A percentile compares a stretch with the other conserved stretches of the same genome.
Conservation (phyloP, 1,284 basidiomycete species). For the Cryptococcus sp. region DNA sequence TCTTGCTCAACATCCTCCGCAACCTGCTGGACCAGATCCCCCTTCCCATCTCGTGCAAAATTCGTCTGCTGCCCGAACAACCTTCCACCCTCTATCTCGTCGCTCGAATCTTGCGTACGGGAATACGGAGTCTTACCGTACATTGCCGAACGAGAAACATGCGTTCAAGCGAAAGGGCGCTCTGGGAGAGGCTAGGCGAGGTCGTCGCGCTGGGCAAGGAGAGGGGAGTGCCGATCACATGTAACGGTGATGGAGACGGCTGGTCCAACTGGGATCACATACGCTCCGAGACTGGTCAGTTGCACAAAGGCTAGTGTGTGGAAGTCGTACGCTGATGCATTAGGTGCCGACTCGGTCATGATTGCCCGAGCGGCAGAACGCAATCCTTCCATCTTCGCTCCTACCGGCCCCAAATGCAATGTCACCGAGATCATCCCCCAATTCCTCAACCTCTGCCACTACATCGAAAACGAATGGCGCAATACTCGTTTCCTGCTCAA, state of each 20-base stretch:
- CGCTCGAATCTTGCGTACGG: conserved; percentile 76
- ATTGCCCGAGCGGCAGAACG: conserved; percentile 89
- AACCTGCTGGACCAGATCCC: conserved; percentile 69
- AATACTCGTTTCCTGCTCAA: conserved; percentile 88
- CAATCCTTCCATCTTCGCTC: conserved; percentile 83
- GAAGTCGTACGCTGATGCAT: background rate
- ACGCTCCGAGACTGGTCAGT: conserved; percentile 63
- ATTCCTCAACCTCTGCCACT: conserved; percentile 62
- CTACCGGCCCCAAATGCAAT: conserved; percentile 62
- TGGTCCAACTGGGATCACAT: conserved; percentile 72
- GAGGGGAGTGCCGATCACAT: conserved; percentile 70
- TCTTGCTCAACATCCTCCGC: conserved; percentile 78
- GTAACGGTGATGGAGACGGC: conserved; percentile 88
- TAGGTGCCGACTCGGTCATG: conserved; percentile 89
- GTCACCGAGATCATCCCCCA: conserved; percentile 66
- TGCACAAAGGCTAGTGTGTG: conserved; percentile 3
- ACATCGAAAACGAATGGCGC: conserved; percentile 71
- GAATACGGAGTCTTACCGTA: conserved; percentile 83
- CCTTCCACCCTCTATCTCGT: conserved; percentile 83
- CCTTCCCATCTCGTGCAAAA: conserved; percentile 85
- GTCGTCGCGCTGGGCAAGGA: conserved; percentile 62
- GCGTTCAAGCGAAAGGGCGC: conserved; percentile 75
- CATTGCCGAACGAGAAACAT: conserved; percentile 94
- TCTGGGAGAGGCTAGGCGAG: conserved; percentile 71
- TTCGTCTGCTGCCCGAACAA: conserved; percentile 78